Conservation (phyloP, 495 filamentous ascomycete genomes). For the Acidiella bohemica region DNA sequence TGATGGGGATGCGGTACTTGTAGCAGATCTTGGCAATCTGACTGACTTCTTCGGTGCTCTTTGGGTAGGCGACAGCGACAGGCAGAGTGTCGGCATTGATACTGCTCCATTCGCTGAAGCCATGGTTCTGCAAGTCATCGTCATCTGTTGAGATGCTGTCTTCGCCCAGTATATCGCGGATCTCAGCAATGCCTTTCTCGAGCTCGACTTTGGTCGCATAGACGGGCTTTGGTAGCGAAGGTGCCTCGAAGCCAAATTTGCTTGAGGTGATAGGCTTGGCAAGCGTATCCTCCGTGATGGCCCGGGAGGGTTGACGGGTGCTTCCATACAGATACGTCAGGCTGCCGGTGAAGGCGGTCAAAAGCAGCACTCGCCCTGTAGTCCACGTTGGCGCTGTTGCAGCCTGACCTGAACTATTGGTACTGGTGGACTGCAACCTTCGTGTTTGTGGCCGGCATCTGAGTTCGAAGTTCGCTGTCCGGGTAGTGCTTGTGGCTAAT, state of each 20-base stretch:
- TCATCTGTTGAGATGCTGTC: conserved; percentile 71
- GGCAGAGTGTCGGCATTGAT: conserved; percentile 49
- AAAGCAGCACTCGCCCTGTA: conserved; percentile 23
- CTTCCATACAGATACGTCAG: conserved; percentile 26
- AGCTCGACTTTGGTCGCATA: conserved; percentile 26
- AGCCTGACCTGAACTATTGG: no score
- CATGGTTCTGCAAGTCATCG: conserved; percentile 67
- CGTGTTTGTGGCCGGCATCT: no score
- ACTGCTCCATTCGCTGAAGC: conserved; percentile 82
- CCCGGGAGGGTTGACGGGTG: conserved; percentile 16
- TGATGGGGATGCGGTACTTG: conserved; percentile 73
- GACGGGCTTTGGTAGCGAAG: conserved; percentile 4
- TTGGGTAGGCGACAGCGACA: conserved; percentile 45
- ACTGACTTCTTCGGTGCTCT: conserved; percentile 56
- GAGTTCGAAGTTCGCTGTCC: conserved; percentile 14
- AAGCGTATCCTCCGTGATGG: no score
- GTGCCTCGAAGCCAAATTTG: neutral
- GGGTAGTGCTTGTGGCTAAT: neutral
- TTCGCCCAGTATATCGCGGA: conserved; percentile 33
- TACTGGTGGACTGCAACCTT: no score
- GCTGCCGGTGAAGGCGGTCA: conserved; percentile 26
- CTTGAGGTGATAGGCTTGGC: no score
- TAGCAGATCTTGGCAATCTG: conserved; percentile 67
- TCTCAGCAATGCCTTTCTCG: conserved; percentile 31
- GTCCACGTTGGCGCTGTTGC: no score